Evolutionary conservation across 257 asterid species (phyloP).

Genomic region (Solanum paucissectum): DNA sequence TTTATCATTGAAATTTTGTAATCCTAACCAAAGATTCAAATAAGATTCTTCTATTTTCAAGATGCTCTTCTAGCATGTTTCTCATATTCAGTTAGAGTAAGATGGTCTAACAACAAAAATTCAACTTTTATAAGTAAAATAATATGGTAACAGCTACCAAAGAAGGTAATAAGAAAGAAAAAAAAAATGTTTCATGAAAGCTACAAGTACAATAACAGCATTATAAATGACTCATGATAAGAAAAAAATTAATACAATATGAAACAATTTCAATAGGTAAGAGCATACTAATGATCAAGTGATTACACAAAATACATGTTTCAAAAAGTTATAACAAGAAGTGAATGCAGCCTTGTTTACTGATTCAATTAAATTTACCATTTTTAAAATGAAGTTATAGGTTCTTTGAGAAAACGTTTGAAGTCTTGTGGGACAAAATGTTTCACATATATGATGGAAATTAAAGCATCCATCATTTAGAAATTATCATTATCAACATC

Average conservation of each 20-base stretch:
- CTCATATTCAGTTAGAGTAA: slow-evolving; percentile 45
- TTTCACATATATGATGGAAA: not conserved
- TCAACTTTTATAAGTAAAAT: not conserved
- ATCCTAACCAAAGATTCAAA: slow-evolving; percentile 34
- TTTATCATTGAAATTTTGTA: slow-evolving; percentile 35
- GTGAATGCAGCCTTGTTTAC: not conserved
- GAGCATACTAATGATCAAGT: not conserved
- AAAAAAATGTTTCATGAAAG: too few species aligned
- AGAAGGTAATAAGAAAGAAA: not conserved
- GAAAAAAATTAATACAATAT: too few species aligned
- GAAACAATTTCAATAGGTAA: not conserved
- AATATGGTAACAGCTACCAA: not conserved
- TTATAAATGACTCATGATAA: too few species aligned
- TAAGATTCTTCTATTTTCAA: slow-evolving; percentile 40
- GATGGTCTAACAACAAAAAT: slow-evolving; percentile 17
- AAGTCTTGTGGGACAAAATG: not conserved
- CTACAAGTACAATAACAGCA: too few species aligned
- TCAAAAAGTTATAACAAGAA: not conserved
- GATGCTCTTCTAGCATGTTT: slow-evolving; percentile 45
- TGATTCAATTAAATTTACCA: not conserved
- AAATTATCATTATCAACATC: not conserved
- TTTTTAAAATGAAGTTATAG: not conserved
- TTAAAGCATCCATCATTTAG: not conserved
- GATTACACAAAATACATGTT: not conserved
- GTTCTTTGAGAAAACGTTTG: not conserved